Conservation (phyloP, 257 asterid genomes). For the Lavandula angustifolia region DNA sequence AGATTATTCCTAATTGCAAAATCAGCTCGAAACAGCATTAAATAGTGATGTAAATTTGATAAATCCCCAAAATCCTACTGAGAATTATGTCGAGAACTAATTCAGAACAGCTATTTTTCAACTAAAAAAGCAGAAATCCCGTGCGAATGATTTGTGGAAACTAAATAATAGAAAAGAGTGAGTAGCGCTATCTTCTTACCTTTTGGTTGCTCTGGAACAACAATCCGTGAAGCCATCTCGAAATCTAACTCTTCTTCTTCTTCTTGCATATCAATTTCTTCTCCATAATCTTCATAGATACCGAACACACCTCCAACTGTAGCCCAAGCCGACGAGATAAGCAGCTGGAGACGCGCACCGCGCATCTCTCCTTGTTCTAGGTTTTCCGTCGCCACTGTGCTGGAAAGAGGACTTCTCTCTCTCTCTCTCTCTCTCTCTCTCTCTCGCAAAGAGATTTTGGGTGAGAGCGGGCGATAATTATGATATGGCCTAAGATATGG, state of each 20-base stretch:
- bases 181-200: conserved; percentile 27
- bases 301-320: conserved; percentile 74
- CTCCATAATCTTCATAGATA: conserved; percentile 15
- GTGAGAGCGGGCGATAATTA: not conserved
- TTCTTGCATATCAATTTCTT: conserved; percentile 13
- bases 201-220: conserved; percentile 47
- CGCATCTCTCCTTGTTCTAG: conserved; percentile 56
- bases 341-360: conserved; percentile 70
- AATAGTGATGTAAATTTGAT: too few relatives aligned
- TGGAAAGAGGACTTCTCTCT: not conserved
- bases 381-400: conserved; percentile 68
- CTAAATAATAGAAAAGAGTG: too few relatives aligned
- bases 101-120: not conserved
- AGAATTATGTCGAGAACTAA: not conserved
- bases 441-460: conserved; percentile 6
- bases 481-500: conserved; percentile 1
- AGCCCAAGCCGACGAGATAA: conserved; percentile 59
- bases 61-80: not conserved
- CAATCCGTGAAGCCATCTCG: conserved; percentile 56
- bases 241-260: conserved; percentile 35
- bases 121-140: not conserved
- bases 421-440: conserved; percentile 3
- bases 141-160: too few relatives aligned
- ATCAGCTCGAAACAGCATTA: too few relatives aligned
- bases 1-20: too few relatives aligned